Evolutionary conservation across 768 basidiomycete species (phyloP).

Genomic region (Trametes cingulata): DNA sequence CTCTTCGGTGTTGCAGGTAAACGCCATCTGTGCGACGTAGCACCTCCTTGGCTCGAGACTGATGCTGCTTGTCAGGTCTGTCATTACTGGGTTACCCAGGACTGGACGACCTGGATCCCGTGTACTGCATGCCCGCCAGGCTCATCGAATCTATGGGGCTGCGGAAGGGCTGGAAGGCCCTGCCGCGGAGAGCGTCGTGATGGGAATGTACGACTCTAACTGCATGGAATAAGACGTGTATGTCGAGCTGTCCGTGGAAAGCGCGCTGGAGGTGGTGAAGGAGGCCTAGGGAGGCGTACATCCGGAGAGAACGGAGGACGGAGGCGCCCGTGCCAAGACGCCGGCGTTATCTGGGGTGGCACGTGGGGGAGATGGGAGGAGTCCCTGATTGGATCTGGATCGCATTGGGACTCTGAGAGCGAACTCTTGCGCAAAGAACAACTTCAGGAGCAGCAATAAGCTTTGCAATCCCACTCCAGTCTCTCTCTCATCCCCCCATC

Average conservation of each 20-base stretch:
- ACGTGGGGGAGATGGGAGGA: slow-evolving; percentile 8
- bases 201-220: not conserved
- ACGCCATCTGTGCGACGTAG: slow-evolving; percentile 4
- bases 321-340: not conserved
- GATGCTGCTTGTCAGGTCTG: slow-evolving; percentile 53
- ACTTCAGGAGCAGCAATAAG: slow-evolving; percentile 5
- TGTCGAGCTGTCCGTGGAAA: not conserved
- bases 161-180: slow-evolving; percentile 62
- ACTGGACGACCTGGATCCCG: slow-evolving; percentile 84
- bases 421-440: slow-evolving; percentile 6
- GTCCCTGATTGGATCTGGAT: slow-evolving; percentile 7
- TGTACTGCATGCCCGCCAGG: slow-evolving; percentile 91
- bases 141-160: slow-evolving; percentile 73
- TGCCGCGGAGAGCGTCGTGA: slow-evolving; percentile 39
- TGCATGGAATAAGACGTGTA: not conserved
- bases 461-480: not conserved
- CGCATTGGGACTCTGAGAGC: not conserved
- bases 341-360: slow-evolving; percentile 3
- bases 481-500: slow-evolving; percentile 6
- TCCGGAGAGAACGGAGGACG: not conserved
- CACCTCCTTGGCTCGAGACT: too few species aligned
- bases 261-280: not conserved
- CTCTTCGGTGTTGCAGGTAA: slow-evolving; percentile 85
- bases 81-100: slow-evolving; percentile 87
- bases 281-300: not conserved